These are phyloP conservation scores for Colletotrichum sp. DNA, from an alignment of 2,329 filamentous ascomycete genomes.

Conservation along the genomic window DNA sequence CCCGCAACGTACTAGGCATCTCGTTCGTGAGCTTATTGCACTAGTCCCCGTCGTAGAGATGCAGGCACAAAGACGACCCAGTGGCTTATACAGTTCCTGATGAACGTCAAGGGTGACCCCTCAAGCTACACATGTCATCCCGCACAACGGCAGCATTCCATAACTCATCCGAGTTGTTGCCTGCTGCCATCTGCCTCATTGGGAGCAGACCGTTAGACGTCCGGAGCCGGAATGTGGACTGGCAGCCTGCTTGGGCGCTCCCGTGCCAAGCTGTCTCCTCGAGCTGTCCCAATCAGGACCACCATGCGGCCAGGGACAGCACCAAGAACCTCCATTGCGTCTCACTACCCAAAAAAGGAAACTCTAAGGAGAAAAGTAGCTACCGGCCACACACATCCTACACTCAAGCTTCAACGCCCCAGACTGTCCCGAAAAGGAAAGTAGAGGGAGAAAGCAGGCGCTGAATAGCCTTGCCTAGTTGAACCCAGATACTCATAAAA, in stretches of 20 bases:
- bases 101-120: background rate
- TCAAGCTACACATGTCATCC: constrained; percentile 6
- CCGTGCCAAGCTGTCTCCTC: background rate
- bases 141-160: background rate
- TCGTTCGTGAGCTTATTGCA: background rate
- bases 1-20: background rate
- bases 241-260: background rate
- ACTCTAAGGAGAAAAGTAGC: constrained; percentile 10
- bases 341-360: constrained; percentile 11
- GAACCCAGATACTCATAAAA: constrained; percentile 1
- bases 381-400: background rate
- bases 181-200: background rate
- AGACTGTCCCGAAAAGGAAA: background rate
- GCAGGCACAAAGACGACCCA: background rate
- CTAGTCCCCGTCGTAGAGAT: background rate
- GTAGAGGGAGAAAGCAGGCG: background rate
- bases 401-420: background rate
- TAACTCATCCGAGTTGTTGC: background rate
- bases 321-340: constrained; percentile 2
- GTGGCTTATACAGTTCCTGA: background rate
- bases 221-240: background rate
- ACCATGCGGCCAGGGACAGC: constrained; percentile 1
- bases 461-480: background rate
- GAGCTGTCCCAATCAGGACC: background rate
- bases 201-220: background rate